These are phyloP conservation scores for Carex kokanica DNA, from an alignment of 176 grass and related monocot genomes.

Conservation along the genomic window DNA sequence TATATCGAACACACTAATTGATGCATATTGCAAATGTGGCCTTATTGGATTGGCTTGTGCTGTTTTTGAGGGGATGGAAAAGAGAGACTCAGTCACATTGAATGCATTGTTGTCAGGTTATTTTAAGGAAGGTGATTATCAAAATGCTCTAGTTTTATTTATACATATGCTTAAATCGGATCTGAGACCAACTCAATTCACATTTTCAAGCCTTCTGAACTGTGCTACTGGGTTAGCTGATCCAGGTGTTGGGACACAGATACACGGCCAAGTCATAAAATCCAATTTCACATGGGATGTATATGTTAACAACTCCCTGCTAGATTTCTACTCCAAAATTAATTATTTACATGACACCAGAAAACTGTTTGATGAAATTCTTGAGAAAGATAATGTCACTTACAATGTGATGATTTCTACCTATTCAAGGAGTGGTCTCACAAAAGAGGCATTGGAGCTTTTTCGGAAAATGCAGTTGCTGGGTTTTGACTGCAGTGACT, in stretches of 20 bases:
- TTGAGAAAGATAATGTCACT: conserved; percentile 59
- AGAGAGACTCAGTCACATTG: conserved; percentile 66
- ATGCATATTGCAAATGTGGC: conserved; percentile 84
- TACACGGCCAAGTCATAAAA: conserved; percentile 54
- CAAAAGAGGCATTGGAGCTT: conserved; percentile 33
- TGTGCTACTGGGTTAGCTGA: conserved; percentile 41
- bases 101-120: conserved; percentile 80
- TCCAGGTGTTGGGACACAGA: conserved; percentile 45
- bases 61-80: conserved; percentile 53
- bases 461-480: conserved; percentile 55
- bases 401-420: conserved; percentile 73
- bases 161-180: conserved; percentile 29
- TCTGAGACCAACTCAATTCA: conserved; percentile 47
- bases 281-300: conserved; percentile 46
- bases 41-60: conserved; percentile 23
- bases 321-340: conserved; percentile 86
- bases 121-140: conserved; percentile 63
- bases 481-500: conserved; percentile 42
- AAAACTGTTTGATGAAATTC: conserved; percentile 65
- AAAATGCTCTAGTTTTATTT: conserved; percentile 49
- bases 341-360: conserved; percentile 42
- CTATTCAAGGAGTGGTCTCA: conserved; percentile 46
- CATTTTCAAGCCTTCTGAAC: conserved; percentile 62
- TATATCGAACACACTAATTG: conserved; percentile 67
- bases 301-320: conserved; percentile 67